phyloP scores from a whole-genome alignment of 345 rosid genomes.

The Aquilaria malaccensis region DNA sequence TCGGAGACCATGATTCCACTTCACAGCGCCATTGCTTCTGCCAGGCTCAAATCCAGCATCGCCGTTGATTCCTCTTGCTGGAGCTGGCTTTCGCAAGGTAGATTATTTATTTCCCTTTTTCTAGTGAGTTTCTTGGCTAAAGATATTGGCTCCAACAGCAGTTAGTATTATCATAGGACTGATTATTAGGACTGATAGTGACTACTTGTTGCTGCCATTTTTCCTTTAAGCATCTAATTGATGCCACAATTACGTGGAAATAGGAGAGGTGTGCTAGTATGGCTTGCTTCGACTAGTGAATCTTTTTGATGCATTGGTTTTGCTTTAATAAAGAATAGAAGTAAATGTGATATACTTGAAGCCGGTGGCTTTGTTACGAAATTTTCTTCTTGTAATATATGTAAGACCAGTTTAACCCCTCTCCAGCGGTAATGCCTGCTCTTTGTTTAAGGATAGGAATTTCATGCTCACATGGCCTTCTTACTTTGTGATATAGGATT shows the following conservation, averaged over 20 bases:
- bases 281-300: not conserved
- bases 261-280: not conserved
- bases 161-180: not conserved
- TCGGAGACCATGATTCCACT: constrained; percentile 77
- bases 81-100: constrained; percentile 91
- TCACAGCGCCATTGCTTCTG: constrained; percentile 77
- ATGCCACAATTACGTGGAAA: not conserved
- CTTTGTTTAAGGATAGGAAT: not conserved
- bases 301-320: too few relatives aligned
- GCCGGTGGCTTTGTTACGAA: not conserved
- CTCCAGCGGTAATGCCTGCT: constrained; percentile 5
- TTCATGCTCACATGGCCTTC: constrained; percentile 24
- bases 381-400: not conserved
- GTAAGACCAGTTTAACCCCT: not conserved
- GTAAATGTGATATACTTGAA: too few relatives aligned
- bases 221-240: not conserved
- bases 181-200: not conserved
- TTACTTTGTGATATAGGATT: constrained; percentile 51
- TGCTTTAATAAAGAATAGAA: too few relatives aligned
- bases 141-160: too few relatives aligned
- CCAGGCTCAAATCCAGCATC: constrained; percentile 70
- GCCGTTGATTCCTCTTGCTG: constrained; percentile 85
- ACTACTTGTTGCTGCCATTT: not conserved
- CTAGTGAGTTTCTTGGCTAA: not conserved
- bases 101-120: not conserved